phyloP scores from a whole-genome alignment of 2,329 filamentous ascomycete genomes.

The Amesomyces nigricolor region DNA sequence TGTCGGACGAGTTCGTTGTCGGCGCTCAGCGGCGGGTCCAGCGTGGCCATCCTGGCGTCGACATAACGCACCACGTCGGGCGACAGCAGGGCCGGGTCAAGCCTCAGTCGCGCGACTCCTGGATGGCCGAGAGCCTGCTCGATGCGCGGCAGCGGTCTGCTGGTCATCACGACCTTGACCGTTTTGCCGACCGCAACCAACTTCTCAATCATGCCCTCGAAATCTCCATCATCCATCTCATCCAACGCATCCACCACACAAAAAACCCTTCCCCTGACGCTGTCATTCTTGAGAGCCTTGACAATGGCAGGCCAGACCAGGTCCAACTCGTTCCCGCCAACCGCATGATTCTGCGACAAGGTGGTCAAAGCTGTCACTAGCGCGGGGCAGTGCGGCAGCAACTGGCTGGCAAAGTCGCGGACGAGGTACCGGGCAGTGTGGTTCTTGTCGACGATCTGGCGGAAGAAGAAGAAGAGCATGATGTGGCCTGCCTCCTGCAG shows the following conservation, averaged over 20 bases:
- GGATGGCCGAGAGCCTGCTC: slow-evolving; percentile 14
- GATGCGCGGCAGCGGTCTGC: slow-evolving; percentile 30
- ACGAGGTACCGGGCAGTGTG: slow-evolving; percentile 26
- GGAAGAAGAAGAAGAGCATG: slow-evolving; percentile 36
- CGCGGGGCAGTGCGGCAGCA: slow-evolving; percentile 27
- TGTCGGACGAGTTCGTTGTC: slow-evolving; percentile 10
- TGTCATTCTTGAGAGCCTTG: slow-evolving; percentile 6
- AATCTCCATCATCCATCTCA: slow-evolving; percentile 30
- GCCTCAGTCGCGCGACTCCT: slow-evolving; percentile 28
- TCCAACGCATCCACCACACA: slow-evolving; percentile 36
- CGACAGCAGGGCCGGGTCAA: slow-evolving; percentile 30
- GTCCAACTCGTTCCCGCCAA: neutral
- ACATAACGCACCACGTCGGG: slow-evolving; percentile 28
- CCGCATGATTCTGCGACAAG: neutral
- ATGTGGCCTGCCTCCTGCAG: slow-evolving; percentile 19
- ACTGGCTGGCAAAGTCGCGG: slow-evolving; percentile 32
- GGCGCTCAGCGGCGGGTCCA: slow-evolving; percentile 2
- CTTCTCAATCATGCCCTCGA: neutral
- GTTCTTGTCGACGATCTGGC: slow-evolving; percentile 33
- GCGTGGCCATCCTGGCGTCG: neutral
- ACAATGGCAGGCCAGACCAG: slow-evolving; percentile 13
- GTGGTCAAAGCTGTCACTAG: slow-evolving; percentile 24
- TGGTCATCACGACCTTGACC: slow-evolving; percentile 37
- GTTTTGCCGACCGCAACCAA: slow-evolving; percentile 16
- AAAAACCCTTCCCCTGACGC: slow-evolving; percentile 25